Base-by-base conservation (phyloP, 2,329 filamentous ascomycete species). In the Botrytis fabae region DNA sequence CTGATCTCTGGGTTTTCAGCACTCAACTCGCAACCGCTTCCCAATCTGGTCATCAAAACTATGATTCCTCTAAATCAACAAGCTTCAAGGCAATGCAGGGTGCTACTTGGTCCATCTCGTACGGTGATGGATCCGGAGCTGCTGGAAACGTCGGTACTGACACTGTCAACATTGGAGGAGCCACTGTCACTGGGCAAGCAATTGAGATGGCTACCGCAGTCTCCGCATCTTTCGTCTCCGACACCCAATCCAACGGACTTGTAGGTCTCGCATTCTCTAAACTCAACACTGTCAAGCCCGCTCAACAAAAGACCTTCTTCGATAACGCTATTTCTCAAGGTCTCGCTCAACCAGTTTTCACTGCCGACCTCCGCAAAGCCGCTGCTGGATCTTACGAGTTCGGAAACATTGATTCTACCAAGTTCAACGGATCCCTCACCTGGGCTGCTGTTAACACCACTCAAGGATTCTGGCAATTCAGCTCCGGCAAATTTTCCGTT, bases 401-500 rank as follows among this genome's bases (percentile, higher is more conserved):
- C 75, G 88, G 88, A 66, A 86, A 81, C 81, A 87, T 89, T 76
- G 85, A 90, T 81, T 76, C 73, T 28, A 81, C 81, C 74, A 86
- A 86, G 78, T 89, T 87, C 84, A 86, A 84, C 5, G 88, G 88
- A 65, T 74, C 80, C 44, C 85, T 90, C 77, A 82, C 81, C 74
- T 90, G 88, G 81, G 82, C 84, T 32, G 74, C 82, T 38, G 84
- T 88, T 76, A 83, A 86, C 80, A 84, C 79, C 75, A 81, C 80
- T 74, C 81, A 85, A 25, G 87, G 87, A 42, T 89, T 85, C 83
- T 90, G 88, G 88, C 82, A 85, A 72, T 88, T 89, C 74, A 85
- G 87, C 74, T 84, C 83, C 71, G 85, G 85, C 75, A 82, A 84
- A 61, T 81, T 84, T 73, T 82, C 84, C 62, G 82, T 87, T 76